These are phyloP conservation scores for Yamadazyma endophytica DNA, from an alignment of 805 yeast species.

Conservation along the genomic window DNA sequence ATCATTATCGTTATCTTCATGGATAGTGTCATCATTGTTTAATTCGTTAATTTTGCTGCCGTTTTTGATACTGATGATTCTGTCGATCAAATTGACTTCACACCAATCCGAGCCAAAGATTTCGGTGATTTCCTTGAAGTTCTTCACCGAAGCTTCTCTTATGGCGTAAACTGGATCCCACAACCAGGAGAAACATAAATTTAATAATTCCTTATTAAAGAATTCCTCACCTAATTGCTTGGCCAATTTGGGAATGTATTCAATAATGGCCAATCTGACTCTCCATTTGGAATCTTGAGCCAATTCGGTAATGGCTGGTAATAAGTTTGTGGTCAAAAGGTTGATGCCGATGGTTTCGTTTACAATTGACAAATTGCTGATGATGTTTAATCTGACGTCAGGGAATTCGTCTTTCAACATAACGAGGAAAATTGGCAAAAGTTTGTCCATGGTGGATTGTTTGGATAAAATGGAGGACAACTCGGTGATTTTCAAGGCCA, in stretches of 20 bases:
- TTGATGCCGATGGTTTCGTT: conserved; percentile 94
- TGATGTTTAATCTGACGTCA: conserved; percentile 91
- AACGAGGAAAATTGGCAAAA: conserved; percentile 82
- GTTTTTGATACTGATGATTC: conserved; percentile 47
- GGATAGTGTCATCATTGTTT: conserved; percentile 10
- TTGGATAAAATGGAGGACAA: conserved; percentile 83
- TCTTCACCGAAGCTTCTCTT: conserved; percentile 91
- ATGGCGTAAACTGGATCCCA: conserved; percentile 98
- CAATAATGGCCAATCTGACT: conserved; percentile 93
- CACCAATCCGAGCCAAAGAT: conserved; percentile 96
- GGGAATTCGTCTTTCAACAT: conserved; percentile 97
- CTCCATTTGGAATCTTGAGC: conserved; percentile 98
- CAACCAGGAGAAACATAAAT: conserved; percentile 93
- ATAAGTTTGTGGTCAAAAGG: conserved; percentile 73
- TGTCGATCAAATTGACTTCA: conserved; percentile 71
- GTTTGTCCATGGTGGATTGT: conserved; percentile 73
- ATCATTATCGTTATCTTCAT: conserved; percentile 10
- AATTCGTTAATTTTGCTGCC: conserved; percentile 11
- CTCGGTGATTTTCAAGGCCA: conserved; percentile 84
- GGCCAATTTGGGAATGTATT: conserved; percentile 91
- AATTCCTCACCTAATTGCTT: conserved; percentile 90
- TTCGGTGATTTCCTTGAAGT: conserved; percentile 71
- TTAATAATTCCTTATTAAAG: conserved; percentile 87
- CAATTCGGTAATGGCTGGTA: conserved; percentile 93
- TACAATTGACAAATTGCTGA: conserved; percentile 85